Base-by-base conservation (phyloP, 2,329 filamentous ascomycete species). In the Pezicula neosporulosa region DNA sequence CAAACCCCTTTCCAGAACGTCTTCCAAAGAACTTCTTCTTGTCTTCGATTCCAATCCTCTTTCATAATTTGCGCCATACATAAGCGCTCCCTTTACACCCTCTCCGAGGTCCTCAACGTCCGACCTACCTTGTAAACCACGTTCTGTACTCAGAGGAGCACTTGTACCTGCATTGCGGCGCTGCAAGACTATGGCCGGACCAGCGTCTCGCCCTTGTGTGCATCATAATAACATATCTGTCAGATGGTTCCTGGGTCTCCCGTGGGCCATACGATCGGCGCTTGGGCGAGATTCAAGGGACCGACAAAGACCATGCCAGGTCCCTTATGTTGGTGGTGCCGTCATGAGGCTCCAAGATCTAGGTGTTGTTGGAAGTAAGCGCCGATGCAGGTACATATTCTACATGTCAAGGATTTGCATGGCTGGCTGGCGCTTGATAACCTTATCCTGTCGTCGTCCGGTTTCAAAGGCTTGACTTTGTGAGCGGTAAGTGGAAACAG, bases 201-300 rank as follows among this genome's bases (percentile, higher is more conserved):
- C 52, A 52, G 61, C 60, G 60, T 63, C 57, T 59, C 61, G 61
- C 60, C 54, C 15, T 33, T 44, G 6, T 44, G n/a, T 44, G 24
- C 15, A 39, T 33, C 10, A 33, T 33, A 33, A 39, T 28, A 6
- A 15, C 21, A 28, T 27, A 44, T 27, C 19, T 16, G 18, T 28
- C 12, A 30, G 42, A 44, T 44, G 10, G 21, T 44, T 44, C 42
- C 42, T 44, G 42, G 42, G 42, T 28, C 21, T 44, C 19, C 27
- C 28, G 42, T 44, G 28, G 42, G 42, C n/a, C 42, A 27, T 33
- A 16, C 28, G 42, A 44, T 44, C 42, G 21, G 18, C 21, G 42
- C 42, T 44, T 44, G 42, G 42, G 10, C 30, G 30, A 33, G 30
- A 33, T 33, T 9, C 30, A 33, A 33, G 12, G 30, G 30, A 9